Evolutionary conservation across 345 rosid genomes (phyloP).

Genomic region (Moringa oleifera): DNA sequence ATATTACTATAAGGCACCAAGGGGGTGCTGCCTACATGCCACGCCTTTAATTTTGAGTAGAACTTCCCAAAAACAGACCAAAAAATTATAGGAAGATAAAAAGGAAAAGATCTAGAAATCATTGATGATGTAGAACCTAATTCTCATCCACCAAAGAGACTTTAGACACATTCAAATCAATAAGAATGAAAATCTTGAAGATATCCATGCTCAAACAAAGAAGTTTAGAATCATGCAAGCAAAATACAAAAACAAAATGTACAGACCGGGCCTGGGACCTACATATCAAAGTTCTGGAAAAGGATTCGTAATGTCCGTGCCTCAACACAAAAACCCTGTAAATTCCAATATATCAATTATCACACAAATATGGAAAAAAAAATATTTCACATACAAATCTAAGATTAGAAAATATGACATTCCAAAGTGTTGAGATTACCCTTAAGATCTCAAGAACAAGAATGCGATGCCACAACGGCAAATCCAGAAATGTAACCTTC

Average conservation of each 20-base stretch:
- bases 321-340: constrained; percentile 96
- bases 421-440: constrained; percentile 41
- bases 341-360: constrained; percentile 23
- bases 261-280: constrained; percentile 26
- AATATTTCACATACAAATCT: neutral
- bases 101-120: neutral
- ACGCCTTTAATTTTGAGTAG: too few species aligned
- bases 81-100: too few species aligned
- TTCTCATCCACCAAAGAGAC: neutral
- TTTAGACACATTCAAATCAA: too few species aligned
- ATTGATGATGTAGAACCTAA: neutral
- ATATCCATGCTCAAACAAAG: too few species aligned
- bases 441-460: constrained; percentile 98
- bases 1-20: too few species aligned
- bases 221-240: too few species aligned
- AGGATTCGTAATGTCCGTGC: constrained; percentile 75
- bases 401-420: constrained; percentile 3
- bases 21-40: too few species aligned
- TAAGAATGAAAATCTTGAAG: too few species aligned
- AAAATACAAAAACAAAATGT: constrained; percentile 20
- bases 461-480: constrained; percentile 98
- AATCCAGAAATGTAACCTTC: constrained; percentile 84
- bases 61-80: too few species aligned
- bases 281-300: constrained; percentile 97
- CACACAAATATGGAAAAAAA: constrained; percentile 7